Conservation (phyloP, 768 basidiomycete genomes). For the Mrakia frigida region DNA sequence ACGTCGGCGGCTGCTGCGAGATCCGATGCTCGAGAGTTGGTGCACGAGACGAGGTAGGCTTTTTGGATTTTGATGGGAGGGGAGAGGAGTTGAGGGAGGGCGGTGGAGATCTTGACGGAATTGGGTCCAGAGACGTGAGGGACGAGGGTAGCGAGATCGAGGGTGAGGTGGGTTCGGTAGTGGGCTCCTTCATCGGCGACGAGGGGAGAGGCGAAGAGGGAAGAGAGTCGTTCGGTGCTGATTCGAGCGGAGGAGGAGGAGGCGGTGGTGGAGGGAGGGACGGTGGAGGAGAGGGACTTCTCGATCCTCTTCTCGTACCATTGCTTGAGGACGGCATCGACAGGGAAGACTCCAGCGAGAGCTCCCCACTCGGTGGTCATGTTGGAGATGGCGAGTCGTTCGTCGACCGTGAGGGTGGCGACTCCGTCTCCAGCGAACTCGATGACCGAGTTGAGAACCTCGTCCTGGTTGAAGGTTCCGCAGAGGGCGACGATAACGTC, state of each 20-base stretch:
- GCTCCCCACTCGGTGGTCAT: constrained; percentile 99
- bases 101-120: constrained; percentile 93
- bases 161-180: constrained; percentile 80
- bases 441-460: constrained; percentile 92
- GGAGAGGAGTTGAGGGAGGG: constrained; percentile 69
- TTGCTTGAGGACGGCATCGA: constrained; percentile 68
- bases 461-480: constrained; percentile 90
- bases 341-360: constrained; percentile 88
- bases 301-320: constrained; percentile 78
- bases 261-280: constrained; percentile 36
- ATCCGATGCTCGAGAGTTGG: constrained; percentile 93
- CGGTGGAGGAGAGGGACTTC: constrained; percentile 48
- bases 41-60: constrained; percentile 96
- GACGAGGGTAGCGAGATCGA: constrained; percentile 88
- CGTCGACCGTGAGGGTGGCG: constrained; percentile 70
- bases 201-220: constrained; percentile 52
- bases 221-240: constrained; percentile 64
- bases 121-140: constrained; percentile 97
- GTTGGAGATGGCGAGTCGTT: constrained; percentile 93
- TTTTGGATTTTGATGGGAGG: constrained; percentile 79
- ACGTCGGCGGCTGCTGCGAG: constrained; percentile 89
- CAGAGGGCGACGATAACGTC: constrained; percentile 97
- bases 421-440: constrained; percentile 93
- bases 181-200: constrained; percentile 69
- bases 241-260: constrained; percentile 49